Percentiles rank a stretch among this genome's conserved stretches.
Evolutionary conservation across 805 yeast genomes (phyloP).

Genomic region (Phaffomyces opuntiae): DNA sequence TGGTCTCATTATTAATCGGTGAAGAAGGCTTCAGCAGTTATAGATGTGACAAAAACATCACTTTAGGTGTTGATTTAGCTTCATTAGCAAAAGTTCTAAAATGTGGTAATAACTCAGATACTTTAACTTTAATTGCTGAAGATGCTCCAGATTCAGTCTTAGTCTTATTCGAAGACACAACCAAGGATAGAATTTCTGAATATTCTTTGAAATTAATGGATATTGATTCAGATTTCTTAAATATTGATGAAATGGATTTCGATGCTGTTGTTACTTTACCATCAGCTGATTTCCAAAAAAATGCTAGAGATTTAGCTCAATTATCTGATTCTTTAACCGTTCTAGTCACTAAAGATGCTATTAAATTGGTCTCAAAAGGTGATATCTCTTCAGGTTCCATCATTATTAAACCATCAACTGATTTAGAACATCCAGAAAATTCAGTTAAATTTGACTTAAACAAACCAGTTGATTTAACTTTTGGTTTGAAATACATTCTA

Average conservation of each 20-base stretch:
- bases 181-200: slow-evolving; percentile 87
- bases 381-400: slow-evolving; percentile 86
- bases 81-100: slow-evolving; percentile 83
- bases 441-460: slow-evolving; percentile 70
- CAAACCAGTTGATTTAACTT: slow-evolving; percentile 81
- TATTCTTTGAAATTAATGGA: slow-evolving; percentile 90
- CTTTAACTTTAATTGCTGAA: slow-evolving; percentile 83
- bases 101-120: slow-evolving; percentile 87
- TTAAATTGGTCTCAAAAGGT: slow-evolving; percentile 85
- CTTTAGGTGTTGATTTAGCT: slow-evolving; percentile 85
- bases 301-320: slow-evolving; percentile 80
- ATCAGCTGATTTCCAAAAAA: slow-evolving; percentile 78
- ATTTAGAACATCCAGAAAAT: slow-evolving; percentile 74
- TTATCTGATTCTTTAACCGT: slow-evolving; percentile 84
- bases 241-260: slow-evolving; percentile 89
- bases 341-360: slow-evolving; percentile 84
- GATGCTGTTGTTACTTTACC: slow-evolving; percentile 86
- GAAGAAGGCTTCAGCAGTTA: slow-evolving; percentile 83
- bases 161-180: slow-evolving; percentile 84
- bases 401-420: slow-evolving; percentile 75
- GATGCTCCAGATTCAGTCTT: slow-evolving; percentile 75
- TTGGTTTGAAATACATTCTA: slow-evolving; percentile 84
- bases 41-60: slow-evolving; percentile 91
- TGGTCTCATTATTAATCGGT: slow-evolving; percentile 83
- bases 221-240: slow-evolving; percentile 89